A percentile compares a stretch with the other conserved stretches of the same genome.
Evolutionary conservation across 1,284 basidiomycete genomes (phyloP).

Genomic region (Ceratobasidium theobromae): DNA sequence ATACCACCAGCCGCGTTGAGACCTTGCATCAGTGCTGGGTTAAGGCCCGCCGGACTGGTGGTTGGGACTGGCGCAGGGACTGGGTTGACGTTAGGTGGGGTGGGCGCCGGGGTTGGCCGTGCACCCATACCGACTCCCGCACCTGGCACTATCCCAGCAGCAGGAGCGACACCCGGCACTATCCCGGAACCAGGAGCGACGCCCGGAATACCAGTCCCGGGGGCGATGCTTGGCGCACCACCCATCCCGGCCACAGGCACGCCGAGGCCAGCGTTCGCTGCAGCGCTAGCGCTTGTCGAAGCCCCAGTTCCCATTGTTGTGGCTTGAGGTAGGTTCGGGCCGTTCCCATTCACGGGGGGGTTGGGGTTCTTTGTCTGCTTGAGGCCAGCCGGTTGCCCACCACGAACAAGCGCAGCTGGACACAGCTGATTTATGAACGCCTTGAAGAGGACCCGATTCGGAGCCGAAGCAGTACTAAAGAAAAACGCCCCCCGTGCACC

Average conservation of each 20-base stretch:
- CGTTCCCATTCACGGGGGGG: background rate
- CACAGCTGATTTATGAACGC: slow-evolving; percentile 12
- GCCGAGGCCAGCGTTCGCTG: too few species aligned
- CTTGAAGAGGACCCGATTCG: slow-evolving; percentile 15
- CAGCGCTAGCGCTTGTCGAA: background rate
- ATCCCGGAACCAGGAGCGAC: background rate
- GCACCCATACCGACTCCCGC: background rate
- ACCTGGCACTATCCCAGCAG: background rate
- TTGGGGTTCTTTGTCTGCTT: background rate
- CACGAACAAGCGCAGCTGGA: slow-evolving; percentile 5
- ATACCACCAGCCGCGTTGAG: background rate
- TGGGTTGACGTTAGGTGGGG: background rate
- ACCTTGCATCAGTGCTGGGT: slow-evolving; percentile 18
- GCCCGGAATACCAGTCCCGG: background rate
- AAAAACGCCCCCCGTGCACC: slow-evolving; percentile 2
- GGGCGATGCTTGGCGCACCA: background rate
- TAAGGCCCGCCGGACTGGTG: background rate
- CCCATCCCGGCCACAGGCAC: background rate
- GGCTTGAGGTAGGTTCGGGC: background rate
- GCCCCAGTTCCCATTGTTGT: background rate
- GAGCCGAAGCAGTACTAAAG: slow-evolving; percentile 13
- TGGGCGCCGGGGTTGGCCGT: slow-evolving; percentile 1
- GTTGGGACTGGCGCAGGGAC: background rate
- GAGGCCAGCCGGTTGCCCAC: slow-evolving; percentile 23
- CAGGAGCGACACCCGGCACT: background rate